Base-by-base conservation (phyloP, 2,329 filamentous ascomycete genomes). In the Cladorrhinum sp. region DNA sequence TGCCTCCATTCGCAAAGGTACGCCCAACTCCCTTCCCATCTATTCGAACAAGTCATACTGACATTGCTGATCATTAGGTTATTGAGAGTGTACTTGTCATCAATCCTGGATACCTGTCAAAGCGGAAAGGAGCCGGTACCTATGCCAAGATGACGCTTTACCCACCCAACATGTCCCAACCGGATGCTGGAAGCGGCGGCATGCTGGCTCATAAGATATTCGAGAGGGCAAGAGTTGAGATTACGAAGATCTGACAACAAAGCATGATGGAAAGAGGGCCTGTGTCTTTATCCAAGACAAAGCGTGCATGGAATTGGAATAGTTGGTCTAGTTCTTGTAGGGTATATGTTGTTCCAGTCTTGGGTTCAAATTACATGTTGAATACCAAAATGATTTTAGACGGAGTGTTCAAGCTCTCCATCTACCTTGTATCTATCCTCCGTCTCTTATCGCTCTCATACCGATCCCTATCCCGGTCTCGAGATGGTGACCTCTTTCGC, bases 1-100 rank as follows among this genome's bases (percentile, higher is more conserved):
- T 98, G 67, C 90, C 90, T 23, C 89, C 92, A 2, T 96, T 96
- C 79, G 90, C 91, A 41, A 96, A 91, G 85, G 93, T 95, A 82
- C 72, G 38, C 3, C 2, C 24, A 45, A 23, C 32, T n/a, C 20
- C 18, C 12, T 18, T 55, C 5, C 32, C 29, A 36, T 1, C 18
- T 2, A 51, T 23, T 24, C 3, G 6, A 51, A 13, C 5, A 25
- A 24, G 27, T 6, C 27, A 32, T 36, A 16, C 32, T 36, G 16
- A 36, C 32, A 36, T 45, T 45, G 6, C 20, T 1, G 1, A 9
- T 60, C 25, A 61, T 1, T 67, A 96, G 92, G 92, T 97, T 48
- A 87, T 98, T 10, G 91, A 97, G 70, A 91, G 89, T 66, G 92
- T 97, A 0, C 76, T 98, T 6, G 86, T 92, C 12, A 89, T 99